Conservation (phyloP, 192 early-diverging fungal species). For the Jimgerdemannia lactiflua region DNA sequence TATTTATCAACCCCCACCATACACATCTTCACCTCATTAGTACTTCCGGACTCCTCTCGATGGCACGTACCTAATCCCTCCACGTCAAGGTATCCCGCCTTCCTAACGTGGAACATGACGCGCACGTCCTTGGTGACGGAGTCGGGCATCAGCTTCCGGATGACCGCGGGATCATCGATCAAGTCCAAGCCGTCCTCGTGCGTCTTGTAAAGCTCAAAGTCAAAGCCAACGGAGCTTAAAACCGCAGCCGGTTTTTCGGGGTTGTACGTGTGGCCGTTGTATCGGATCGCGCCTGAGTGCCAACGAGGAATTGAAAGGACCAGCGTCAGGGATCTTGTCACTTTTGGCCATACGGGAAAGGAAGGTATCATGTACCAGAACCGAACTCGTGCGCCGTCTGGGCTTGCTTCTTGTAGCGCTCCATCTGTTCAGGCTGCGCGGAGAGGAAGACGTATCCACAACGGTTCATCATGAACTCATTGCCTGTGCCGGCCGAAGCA, state of each 20-base stretch:
- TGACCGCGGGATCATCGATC: background rate
- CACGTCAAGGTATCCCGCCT: slow-evolving; percentile 1
- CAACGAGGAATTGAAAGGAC: too few species aligned
- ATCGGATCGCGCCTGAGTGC: background rate
- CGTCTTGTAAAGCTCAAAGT: background rate
- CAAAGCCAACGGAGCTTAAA: background rate
- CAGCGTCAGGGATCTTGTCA: too few species aligned
- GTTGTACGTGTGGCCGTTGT: background rate
- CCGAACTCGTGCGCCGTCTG: background rate
- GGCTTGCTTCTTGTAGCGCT: background rate
- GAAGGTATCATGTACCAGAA: background rate
- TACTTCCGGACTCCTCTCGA: too few species aligned
- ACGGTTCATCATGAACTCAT: background rate
- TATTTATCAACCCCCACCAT: too few species aligned
- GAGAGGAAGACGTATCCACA: slow-evolving; percentile 6
- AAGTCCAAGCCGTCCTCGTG: background rate
- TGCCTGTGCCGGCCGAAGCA: background rate
- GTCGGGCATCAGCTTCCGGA: background rate
- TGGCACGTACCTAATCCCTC: slow-evolving; percentile 1
- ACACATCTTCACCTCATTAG: too few species aligned
- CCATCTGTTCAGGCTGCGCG: background rate
- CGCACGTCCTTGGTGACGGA: background rate
- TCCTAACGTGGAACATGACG: slow-evolving; percentile 1
- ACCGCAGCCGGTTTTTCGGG: background rate
- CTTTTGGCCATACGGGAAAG: too few species aligned